These are phyloP conservation scores for Rhodomyrtus psidioides DNA, from an alignment of 441 rosid genomes.

Conservation along the genomic window DNA sequence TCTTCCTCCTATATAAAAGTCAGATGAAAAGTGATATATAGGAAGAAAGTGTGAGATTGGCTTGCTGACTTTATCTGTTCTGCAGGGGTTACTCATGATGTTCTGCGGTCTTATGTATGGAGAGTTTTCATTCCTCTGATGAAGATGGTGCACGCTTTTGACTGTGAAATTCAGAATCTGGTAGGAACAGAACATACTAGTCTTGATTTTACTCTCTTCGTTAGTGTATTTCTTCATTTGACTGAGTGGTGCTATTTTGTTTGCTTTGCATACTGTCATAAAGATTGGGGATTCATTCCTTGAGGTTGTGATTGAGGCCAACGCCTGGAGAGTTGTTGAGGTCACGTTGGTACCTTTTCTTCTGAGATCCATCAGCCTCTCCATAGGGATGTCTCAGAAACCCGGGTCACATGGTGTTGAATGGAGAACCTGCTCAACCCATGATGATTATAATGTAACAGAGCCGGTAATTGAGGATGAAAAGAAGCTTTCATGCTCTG, in stretches of 20 bases:
- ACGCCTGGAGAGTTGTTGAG: conserved; percentile 54
- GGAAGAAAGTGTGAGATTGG: background rate
- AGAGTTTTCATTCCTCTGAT: conserved; percentile 60
- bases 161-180: conserved; percentile 65
- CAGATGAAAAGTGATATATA: background rate
- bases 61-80: background rate
- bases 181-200: conserved; percentile 17
- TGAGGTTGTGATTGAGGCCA: conserved; percentile 43
- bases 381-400: conserved; percentile 41
- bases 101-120: conserved; percentile 55
- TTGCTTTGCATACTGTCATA: conserved; percentile 18
- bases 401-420: conserved; percentile 36
- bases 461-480: conserved; percentile 20
- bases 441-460: conserved; percentile 14
- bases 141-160: conserved; percentile 54
- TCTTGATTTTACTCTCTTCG: background rate
- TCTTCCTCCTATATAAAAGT: background rate
- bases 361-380: conserved; percentile 50
- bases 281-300: conserved; percentile 66
- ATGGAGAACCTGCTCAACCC: conserved; percentile 27
- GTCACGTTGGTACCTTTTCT: conserved; percentile 67
- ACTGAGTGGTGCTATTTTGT: background rate
- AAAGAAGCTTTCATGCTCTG: conserved; percentile 18
- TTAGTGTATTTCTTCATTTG: conserved; percentile 5
- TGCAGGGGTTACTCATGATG: conserved; percentile 32